These are phyloP conservation scores for Yamadazyma sp. DNA, from an alignment of 1,139 yeast genomes.

Conservation along the genomic window DNA sequence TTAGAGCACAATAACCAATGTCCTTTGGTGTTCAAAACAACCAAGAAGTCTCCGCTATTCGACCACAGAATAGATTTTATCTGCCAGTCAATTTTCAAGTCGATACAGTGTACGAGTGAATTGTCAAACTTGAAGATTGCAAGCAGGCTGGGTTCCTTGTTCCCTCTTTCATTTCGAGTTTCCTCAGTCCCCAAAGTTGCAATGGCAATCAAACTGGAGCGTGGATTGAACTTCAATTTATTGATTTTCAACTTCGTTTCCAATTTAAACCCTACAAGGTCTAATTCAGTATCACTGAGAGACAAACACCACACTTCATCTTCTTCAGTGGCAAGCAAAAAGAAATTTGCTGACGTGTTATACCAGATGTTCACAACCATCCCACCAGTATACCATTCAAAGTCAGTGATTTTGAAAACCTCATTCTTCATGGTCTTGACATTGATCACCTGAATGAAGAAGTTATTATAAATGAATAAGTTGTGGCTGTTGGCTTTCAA, in stretches of 20 bases:
- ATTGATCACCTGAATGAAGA: slow-evolving; percentile 35
- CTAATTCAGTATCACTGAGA: slow-evolving; percentile 14
- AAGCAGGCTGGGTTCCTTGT: neutral
- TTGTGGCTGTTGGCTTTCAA: slow-evolving; percentile 41
- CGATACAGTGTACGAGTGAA: slow-evolving; percentile 1
- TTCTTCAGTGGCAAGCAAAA: slow-evolving; percentile 29
- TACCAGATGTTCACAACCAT: slow-evolving; percentile 17
- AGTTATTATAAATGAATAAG: slow-evolving; percentile 31
- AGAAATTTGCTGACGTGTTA: slow-evolving; percentile 28
- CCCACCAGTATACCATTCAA: slow-evolving; percentile 30
- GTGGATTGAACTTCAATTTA: slow-evolving; percentile 27
- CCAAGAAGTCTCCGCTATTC: slow-evolving; percentile 37
- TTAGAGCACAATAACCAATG: slow-evolving; percentile 37
- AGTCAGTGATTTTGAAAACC: slow-evolving; percentile 26
- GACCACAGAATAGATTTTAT: slow-evolving; percentile 27
- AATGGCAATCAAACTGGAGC: slow-evolving; percentile 22
- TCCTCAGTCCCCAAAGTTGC: neutral
- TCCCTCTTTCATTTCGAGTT: neutral
- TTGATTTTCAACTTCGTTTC: slow-evolving; percentile 9
- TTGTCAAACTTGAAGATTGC: slow-evolving; percentile 1
- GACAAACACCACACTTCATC: slow-evolving; percentile 31
- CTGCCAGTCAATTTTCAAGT: slow-evolving; percentile 3
- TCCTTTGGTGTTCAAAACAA: slow-evolving; percentile 22
- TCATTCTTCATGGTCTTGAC: slow-evolving; percentile 33
- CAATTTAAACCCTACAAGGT: slow-evolving; percentile 18